Percentiles rank a stretch among this genome's conserved stretches.
These are phyloP conservation scores for Metarhizium album DNA, from an alignment of 2,329 filamentous ascomycete genomes.

Conservation along the genomic window DNA sequence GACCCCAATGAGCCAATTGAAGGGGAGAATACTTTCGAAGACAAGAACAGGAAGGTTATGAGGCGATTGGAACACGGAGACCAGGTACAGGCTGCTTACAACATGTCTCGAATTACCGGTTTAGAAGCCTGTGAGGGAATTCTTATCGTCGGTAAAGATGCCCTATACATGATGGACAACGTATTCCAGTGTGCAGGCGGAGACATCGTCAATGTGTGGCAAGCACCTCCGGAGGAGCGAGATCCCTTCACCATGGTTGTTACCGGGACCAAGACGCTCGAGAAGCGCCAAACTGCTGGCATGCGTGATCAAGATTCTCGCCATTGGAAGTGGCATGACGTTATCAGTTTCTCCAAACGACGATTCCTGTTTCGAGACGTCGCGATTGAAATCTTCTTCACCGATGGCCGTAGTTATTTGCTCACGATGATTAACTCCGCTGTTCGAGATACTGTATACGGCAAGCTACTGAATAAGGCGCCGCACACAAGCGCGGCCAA, in stretches of 20 bases:
- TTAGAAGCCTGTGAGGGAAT: constrained; percentile 90
- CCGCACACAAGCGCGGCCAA: constrained; percentile 66
- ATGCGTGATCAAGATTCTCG: constrained; percentile 65
- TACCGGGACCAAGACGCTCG: constrained; percentile 50
- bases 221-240: constrained; percentile 82
- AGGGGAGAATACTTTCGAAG: constrained; percentile 68
- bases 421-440: constrained; percentile 69
- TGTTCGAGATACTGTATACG: constrained; percentile 69
- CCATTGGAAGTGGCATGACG: constrained; percentile 88
- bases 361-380: constrained; percentile 93
- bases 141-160: constrained; percentile 83
- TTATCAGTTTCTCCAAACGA: constrained; percentile 91
- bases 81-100: constrained; percentile 86
- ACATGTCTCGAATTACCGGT: constrained; percentile 87
- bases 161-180: constrained; percentile 89
- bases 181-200: constrained; percentile 92
- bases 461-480: constrained; percentile 65
- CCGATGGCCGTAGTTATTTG: constrained; percentile 89
- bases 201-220: constrained; percentile 93
- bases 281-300: constrained; percentile 48
- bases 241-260: constrained; percentile 95
- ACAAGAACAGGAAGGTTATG: constrained; percentile 98
- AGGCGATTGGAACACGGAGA: constrained; percentile 83
- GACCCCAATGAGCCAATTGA: constrained; percentile 80
- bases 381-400: constrained; percentile 94